Conservation (phyloP, 2,329 filamentous ascomycete genomes). For the Kalaharituber pfeilii region DNA sequence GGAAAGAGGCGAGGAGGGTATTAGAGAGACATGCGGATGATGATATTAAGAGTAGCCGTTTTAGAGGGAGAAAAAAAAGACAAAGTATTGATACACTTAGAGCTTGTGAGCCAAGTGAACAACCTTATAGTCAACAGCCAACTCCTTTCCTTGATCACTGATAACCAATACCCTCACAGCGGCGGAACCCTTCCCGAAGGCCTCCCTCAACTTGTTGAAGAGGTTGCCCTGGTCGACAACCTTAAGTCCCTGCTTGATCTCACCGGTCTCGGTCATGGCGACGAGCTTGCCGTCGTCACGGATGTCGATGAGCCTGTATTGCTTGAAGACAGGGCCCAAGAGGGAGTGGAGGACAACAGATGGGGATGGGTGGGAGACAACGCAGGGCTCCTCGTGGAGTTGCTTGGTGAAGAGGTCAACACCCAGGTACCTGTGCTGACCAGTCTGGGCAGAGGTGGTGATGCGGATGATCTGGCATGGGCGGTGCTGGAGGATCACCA, state of each 20-base stretch:
- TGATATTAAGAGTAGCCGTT: background rate
- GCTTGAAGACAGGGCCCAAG: conserved; percentile 98
- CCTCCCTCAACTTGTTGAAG: conserved; percentile 58
- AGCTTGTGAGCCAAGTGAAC: conserved; percentile 44
- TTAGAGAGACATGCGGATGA: background rate
- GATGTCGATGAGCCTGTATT: conserved; percentile 98
- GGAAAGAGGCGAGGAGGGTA: background rate
- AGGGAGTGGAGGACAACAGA: conserved; percentile 98
- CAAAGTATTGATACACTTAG: conserved; percentile 11
- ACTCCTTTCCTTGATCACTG: conserved; percentile 78
- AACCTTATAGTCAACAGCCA: conserved; percentile 97
- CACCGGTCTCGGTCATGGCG: conserved; percentile 96
- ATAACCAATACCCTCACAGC: conserved; percentile 91
- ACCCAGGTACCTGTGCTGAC: conserved; percentile 98
- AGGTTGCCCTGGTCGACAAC: conserved; percentile 93
- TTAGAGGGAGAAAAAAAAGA: background rate
- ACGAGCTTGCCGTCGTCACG: conserved; percentile 66
- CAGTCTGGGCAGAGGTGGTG: conserved; percentile 91
- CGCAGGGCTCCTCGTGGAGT: conserved; percentile 95
- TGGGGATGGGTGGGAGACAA: conserved; percentile 90
- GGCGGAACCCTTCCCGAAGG: conserved; percentile 83
- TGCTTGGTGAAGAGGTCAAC: conserved; percentile 99
- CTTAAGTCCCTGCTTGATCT: conserved; percentile 88
- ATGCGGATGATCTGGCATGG: conserved; percentile 99
- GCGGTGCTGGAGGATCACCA: conserved; percentile 95